Conservation (phyloP, 2,329 filamentous ascomycete genomes). For the Sordariomycetes sp. region DNA sequence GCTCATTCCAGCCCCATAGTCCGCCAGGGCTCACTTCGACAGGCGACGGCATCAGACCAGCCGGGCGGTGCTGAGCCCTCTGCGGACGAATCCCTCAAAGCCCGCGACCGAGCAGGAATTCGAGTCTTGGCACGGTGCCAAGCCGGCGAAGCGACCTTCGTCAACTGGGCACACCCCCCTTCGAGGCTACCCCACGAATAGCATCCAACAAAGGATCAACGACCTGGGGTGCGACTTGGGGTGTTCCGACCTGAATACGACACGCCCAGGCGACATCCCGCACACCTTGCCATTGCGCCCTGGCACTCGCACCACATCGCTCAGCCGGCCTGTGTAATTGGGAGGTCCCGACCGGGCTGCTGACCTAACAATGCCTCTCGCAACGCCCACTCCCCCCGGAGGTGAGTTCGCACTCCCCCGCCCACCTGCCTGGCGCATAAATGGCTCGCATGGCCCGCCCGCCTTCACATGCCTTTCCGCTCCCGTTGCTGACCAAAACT, state of each 20-base stretch:
- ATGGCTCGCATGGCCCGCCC: neutral
- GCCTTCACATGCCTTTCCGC: neutral
- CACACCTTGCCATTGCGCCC: neutral
- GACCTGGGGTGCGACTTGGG: no score
- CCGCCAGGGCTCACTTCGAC: neutral
- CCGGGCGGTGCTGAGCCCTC: neutral
- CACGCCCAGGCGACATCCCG: neutral
- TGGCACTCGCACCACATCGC: neutral
- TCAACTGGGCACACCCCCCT: conserved; percentile 1
- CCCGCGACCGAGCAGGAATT: conserved; percentile 1
- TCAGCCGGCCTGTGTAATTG: neutral
- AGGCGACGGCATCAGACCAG: neutral
- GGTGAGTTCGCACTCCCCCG: neutral
- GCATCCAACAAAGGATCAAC: neutral
- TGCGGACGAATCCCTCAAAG: neutral
- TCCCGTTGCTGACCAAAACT: neutral
- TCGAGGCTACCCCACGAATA: neutral
- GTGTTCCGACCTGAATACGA: no score
- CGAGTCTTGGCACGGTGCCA: neutral
- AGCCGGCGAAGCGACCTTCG: conserved; percentile 1
- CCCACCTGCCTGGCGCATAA: neutral
- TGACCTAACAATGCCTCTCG: neutral
- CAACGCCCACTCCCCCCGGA: neutral
- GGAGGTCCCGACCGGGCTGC: neutral
- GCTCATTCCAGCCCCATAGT: neutral